phyloP scores from a whole-genome alignment of 768 basidiomycete genomes.

The Gyrodon lividus region DNA sequence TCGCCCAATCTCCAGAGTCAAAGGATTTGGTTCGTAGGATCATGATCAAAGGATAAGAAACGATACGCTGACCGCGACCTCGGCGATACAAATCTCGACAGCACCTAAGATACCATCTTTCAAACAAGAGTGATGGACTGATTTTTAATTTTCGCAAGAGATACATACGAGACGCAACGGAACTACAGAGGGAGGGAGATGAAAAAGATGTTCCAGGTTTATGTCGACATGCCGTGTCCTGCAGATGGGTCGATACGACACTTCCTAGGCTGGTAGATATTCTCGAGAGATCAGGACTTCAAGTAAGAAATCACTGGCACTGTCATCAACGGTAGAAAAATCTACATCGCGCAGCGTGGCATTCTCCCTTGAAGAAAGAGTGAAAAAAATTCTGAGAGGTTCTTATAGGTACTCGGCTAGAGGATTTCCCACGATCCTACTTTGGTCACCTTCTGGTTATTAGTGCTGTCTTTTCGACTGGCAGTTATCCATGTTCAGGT shows the following conservation, averaged over 20 bases:
- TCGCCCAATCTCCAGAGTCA: too few species aligned
- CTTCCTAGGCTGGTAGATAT: constrained; percentile 57
- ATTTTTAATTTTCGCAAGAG: not conserved
- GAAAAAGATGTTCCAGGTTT: constrained; percentile 46
- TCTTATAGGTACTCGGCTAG: constrained; percentile 22
- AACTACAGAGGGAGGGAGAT: not conserved
- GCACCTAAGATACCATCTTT: too few species aligned
- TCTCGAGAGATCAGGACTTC: constrained; percentile 59
- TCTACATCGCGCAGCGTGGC: constrained; percentile 65
- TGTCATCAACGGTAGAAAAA: constrained; percentile 53
- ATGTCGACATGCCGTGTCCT: constrained; percentile 67
- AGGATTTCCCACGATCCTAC: constrained; percentile 40
- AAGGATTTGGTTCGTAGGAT: too few species aligned
- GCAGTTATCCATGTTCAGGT: constrained; percentile 26
- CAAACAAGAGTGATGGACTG: too few species aligned
- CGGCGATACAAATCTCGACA: not conserved
- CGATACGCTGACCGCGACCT: too few species aligned
- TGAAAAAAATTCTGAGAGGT: not conserved
- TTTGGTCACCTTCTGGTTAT: not conserved
- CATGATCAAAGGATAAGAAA: too few species aligned
- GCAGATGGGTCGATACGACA: constrained; percentile 51
- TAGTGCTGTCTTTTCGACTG: constrained; percentile 3
- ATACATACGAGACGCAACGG: not conserved
- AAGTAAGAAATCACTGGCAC: constrained; percentile 57
- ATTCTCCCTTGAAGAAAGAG: constrained; percentile 44